Evolutionary conservation across 768 basidiomycete genomes (phyloP).

Genomic region (Tulasnella sp.): DNA sequence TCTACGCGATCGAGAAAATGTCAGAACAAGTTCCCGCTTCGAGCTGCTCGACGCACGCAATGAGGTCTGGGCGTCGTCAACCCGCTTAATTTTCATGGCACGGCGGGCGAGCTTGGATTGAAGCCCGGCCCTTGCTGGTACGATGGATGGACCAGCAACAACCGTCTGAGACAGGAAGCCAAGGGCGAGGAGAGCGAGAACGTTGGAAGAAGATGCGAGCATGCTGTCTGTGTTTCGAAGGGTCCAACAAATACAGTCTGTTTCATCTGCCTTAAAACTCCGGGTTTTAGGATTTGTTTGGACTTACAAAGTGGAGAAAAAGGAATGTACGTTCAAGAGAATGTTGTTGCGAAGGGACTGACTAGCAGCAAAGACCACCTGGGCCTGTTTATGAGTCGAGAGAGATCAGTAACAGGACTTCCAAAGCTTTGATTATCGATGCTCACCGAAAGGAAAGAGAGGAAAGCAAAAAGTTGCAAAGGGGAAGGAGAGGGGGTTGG

Average conservation of each 20-base stretch:
- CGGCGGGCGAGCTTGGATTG: not conserved
- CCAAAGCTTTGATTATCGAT: not conserved
- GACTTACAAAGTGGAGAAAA: not conserved
- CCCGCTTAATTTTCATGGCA: not conserved
- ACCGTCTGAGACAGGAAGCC: not conserved
- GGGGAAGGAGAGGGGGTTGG: not conserved
- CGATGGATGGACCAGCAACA: not conserved
- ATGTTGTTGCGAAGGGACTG: not conserved
- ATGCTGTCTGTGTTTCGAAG: not conserved
- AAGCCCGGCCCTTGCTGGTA: not conserved
- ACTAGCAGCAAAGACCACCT: not conserved
- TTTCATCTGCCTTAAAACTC: not conserved
- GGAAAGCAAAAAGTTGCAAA: not conserved
- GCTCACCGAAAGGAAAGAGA: not conserved
- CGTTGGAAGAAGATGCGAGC: not conserved
- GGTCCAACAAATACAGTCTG: not conserved
- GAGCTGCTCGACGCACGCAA: not conserved
- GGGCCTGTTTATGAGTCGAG: not conserved
- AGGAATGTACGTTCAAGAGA: not conserved
- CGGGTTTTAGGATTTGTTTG: not conserved
- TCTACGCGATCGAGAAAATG: not conserved
- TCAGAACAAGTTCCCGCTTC: not conserved
- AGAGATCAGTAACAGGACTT: not conserved
- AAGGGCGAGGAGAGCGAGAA: not conserved
- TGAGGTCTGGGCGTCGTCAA: not conserved